Percentiles rank a stretch among this genome's conserved stretches.
These are phyloP conservation scores for Penicillium arizonense DNA, from an alignment of 495 filamentous ascomycete species.

Conservation along the genomic window DNA sequence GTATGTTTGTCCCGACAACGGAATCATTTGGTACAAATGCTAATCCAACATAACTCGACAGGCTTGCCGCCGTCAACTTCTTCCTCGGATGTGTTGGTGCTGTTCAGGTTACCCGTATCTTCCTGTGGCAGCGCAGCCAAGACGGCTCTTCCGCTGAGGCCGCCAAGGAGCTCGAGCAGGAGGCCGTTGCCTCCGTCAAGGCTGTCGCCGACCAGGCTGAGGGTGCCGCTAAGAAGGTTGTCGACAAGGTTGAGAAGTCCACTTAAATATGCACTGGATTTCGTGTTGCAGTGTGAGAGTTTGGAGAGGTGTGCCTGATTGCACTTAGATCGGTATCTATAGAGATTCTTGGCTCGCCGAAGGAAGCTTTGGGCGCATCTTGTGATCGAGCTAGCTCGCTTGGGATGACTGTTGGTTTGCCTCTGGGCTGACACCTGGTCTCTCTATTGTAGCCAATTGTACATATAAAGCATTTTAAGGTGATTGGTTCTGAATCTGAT, in stretches of 20 bases:
- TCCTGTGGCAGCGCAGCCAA: slow-evolving; percentile 61
- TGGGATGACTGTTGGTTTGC: not conserved
- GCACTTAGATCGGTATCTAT: slow-evolving; percentile 9
- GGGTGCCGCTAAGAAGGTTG: slow-evolving; percentile 30
- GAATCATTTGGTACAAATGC: not conserved
- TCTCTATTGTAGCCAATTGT: slow-evolving; percentile 18
- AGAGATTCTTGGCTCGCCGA: not conserved
- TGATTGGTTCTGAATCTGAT: slow-evolving; percentile 8
- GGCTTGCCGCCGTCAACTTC: slow-evolving; percentile 95
- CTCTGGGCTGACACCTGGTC: not conserved
- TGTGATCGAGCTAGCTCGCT: not conserved
- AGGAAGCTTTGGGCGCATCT: not conserved
- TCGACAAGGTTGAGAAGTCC: slow-evolving; percentile 29
- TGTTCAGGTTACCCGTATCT: slow-evolving; percentile 77
- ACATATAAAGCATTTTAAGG: slow-evolving; percentile 23
- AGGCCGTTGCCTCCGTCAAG: slow-evolving; percentile 44
- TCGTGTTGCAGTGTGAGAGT: not conserved
- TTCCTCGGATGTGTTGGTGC: slow-evolving; percentile 87
- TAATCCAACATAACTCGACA: slow-evolving; percentile 28
- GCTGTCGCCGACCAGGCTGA: slow-evolving; percentile 23
- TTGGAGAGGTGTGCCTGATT: not conserved
- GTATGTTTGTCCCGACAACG: slow-evolving; percentile 44
- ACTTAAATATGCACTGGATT: slow-evolving; percentile 7
- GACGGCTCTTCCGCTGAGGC: slow-evolving; percentile 43
- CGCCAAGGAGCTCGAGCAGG: slow-evolving; percentile 48